Evolutionary conservation across 495 filamentous ascomycete genomes (phyloP).

Genomic region (Aspergillus coremiiformis): DNA sequence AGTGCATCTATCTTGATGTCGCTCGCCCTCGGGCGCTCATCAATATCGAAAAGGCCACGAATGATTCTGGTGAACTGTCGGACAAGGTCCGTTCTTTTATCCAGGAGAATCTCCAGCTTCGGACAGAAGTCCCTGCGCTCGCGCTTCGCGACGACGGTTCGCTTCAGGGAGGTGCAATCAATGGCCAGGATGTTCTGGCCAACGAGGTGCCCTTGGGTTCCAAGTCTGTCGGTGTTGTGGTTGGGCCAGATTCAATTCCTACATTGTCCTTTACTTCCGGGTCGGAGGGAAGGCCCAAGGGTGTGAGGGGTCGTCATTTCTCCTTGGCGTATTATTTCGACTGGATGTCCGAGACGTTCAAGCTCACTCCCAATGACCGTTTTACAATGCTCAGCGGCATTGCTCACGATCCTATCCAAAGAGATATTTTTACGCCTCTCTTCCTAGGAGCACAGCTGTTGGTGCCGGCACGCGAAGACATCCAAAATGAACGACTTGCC

Average conservation of each 20-base stretch:
- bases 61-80: constrained; percentile 64
- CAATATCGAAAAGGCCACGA: constrained; percentile 69
- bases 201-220: constrained; percentile 45
- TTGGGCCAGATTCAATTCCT: constrained; percentile 86
- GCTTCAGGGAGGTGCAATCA: constrained; percentile 58
- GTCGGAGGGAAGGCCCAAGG: constrained; percentile 77
- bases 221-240: constrained; percentile 59
- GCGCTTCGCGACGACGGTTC: constrained; percentile 66
- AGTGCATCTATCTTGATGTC: constrained; percentile 88
- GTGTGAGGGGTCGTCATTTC: constrained; percentile 84
- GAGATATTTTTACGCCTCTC: constrained; percentile 91
- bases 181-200: constrained; percentile 60
- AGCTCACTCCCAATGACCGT: constrained; percentile 61
- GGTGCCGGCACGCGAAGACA: constrained; percentile 77
- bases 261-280: constrained; percentile 84
- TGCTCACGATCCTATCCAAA: constrained; percentile 84
- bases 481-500: constrained; percentile 79
- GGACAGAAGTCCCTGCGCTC: constrained; percentile 71
- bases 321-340: constrained; percentile 78
- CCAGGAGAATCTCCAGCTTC: constrained; percentile 61
- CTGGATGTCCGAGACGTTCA: constrained; percentile 86
- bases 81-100: constrained; percentile 68
- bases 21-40: constrained; percentile 74
- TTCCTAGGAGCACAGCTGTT: constrained; percentile 79
- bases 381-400: constrained; percentile 82